A percentile compares a stretch with the other conserved stretches of the same genome.
Conservation (phyloP, 148 eudicot species). For the Rhododendron ovatum region DNA sequence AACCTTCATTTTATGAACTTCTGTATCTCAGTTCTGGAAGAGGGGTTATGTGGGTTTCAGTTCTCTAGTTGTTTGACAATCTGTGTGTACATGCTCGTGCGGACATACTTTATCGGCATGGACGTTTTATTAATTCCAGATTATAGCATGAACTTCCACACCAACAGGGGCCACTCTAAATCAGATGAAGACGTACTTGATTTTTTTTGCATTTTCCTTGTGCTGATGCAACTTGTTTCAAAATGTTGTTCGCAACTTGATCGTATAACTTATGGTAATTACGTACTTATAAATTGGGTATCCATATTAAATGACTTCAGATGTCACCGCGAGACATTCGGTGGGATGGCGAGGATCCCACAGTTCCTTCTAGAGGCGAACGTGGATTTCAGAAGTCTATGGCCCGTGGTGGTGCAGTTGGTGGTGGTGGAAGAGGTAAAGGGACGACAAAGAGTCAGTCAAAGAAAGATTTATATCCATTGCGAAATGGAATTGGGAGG, state of each 20-base stretch:
- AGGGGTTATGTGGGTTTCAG: not conserved
- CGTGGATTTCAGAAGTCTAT: slow-evolving; percentile 42
- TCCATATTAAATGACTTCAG: slow-evolving; percentile 17
- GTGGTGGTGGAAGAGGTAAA: slow-evolving; percentile 51
- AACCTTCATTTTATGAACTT: not conserved
- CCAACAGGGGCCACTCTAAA: not conserved
- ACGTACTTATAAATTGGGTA: not conserved
- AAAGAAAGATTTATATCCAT: slow-evolving; percentile 32
- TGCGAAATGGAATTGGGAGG: slow-evolving; percentile 53
- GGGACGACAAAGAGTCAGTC: slow-evolving; percentile 40
- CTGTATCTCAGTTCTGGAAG: not conserved
- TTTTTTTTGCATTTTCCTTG: not conserved
- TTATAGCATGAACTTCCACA: not conserved
- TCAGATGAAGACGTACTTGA: not conserved
- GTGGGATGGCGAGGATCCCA: slow-evolving; percentile 55
- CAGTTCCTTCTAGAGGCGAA: slow-evolving; percentile 33
- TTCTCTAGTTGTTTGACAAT: too few relatives aligned
- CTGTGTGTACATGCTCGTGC: too few relatives aligned
- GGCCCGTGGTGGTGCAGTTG: slow-evolving; percentile 36
- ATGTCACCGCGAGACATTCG: slow-evolving; percentile 55
- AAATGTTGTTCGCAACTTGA: not conserved
- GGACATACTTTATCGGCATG: too few relatives aligned
- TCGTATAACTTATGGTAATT: not conserved
- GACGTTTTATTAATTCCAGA: not conserved
- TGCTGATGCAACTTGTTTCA: not conserved